Base-by-base conservation (phyloP, 352 stramenopile species). In the Globisporangium takayamanum region DNA sequence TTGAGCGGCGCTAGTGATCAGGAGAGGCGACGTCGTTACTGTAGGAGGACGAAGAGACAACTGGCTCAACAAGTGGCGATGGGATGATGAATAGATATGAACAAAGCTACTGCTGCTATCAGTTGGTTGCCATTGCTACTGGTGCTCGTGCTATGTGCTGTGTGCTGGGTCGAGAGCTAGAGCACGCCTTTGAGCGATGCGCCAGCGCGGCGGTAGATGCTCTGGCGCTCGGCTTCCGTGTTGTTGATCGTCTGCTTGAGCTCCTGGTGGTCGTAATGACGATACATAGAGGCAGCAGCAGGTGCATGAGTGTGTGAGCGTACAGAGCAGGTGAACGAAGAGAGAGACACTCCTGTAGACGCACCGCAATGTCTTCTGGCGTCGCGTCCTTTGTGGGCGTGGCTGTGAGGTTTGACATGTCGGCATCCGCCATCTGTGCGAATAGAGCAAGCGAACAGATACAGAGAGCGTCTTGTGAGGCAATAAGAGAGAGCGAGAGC, bases 391-490 rank as follows among this genome's bases (percentile, higher is more conserved):
- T 92, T 7, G 78, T 88, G 26, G 85, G 82, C 15, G 69, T 76
- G 7, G 84, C 79, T 39, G 85, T 94, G 59, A 94, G 78, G 57
- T 94, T 92, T 50, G 84, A 88, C 81, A 94, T 92, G 63, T 94
- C 82, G 8, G 83, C 78, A 49, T 94, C 85, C 41, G 79, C 85
- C 79, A 94, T 87, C 83, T 94, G 60, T 36, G 54, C 1, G 2
- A 20, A 42, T 5, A 20, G 4, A 51, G 20, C 18, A 66, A 48
- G 15, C 46, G 33, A 39, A 12, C 33, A 12, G 0, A 39, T 12
- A 39, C 6, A 39, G 33, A 8, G 33, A 39, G 46, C 5, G 41
- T n/a, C 5, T 6, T 46, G 16, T n/a, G 16, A n/a, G 22, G 22
- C 22, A 22, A 18, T 45, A 16, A 45, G 39, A 49, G 16, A 49